A percentile compares a stretch with the other conserved stretches of the same genome.
phyloP scores from a whole-genome alignment of 75 land plant species.

The Pseudotsuga menziesii region DNA sequence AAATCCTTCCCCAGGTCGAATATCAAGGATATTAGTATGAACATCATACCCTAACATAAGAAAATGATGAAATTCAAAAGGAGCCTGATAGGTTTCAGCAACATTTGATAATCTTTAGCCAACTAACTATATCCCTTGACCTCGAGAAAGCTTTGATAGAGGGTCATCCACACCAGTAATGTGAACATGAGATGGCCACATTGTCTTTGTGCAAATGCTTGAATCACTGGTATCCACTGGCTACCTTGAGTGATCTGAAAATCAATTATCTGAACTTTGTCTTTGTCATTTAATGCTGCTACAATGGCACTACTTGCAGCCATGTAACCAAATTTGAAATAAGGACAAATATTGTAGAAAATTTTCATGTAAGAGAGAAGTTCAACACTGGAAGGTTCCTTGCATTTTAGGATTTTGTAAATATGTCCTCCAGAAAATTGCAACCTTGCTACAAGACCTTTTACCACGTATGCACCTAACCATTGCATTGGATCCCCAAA shows the following conservation, averaged over 20 bases:
- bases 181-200: slow-evolving; percentile 50
- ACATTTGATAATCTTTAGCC: slow-evolving; percentile 33
- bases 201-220: slow-evolving; percentile 52
- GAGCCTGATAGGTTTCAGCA: slow-evolving; percentile 30
- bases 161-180: slow-evolving; percentile 60
- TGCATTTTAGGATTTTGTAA: slow-evolving; percentile 35
- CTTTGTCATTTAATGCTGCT: slow-evolving; percentile 51
- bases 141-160: slow-evolving; percentile 18
- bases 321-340: slow-evolving; percentile 66
- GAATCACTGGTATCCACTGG: slow-evolving; percentile 56
- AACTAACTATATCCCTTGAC: slow-evolving; percentile 38
- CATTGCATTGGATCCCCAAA: slow-evolving; percentile 78
- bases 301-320: slow-evolving; percentile 72
- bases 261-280: slow-evolving; percentile 53
- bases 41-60: slow-evolving; percentile 30
- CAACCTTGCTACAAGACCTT: slow-evolving; percentile 41
- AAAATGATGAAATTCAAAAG: slow-evolving; percentile 37
- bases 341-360: slow-evolving; percentile 56
- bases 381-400: slow-evolving; percentile 36
- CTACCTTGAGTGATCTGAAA: slow-evolving; percentile 65
- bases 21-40: slow-evolving; percentile 36
- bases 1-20: slow-evolving; percentile 52
- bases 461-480: slow-evolving; percentile 82
- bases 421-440: slow-evolving; percentile 36
- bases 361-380: slow-evolving; percentile 53